phyloP scores from a whole-genome alignment of 768 basidiomycete genomes.

The Lyophyllum decastes region DNA sequence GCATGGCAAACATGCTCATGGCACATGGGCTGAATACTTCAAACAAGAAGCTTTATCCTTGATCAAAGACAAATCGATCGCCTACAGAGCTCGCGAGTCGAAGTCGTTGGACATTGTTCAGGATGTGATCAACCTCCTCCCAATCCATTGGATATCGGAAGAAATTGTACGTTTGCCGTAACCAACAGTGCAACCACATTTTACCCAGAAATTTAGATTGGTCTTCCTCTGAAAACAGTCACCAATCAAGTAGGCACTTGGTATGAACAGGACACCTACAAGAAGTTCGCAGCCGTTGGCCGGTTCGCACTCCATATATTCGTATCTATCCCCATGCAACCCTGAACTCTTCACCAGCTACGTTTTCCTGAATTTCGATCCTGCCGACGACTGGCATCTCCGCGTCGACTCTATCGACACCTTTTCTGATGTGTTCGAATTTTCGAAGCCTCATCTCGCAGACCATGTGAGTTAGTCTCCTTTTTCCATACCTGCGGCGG shows the following conservation, averaged over 20 bases:
- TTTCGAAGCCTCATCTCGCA: conserved; percentile 33
- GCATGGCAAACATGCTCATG: background rate
- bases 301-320: conserved; percentile 24
- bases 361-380: conserved; percentile 44
- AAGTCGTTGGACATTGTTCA: conserved; percentile 58
- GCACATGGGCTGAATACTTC: conserved; percentile 31
- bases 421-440: conserved; percentile 28
- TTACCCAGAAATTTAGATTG: conserved; percentile 31
- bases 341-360: conserved; percentile 32
- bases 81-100: conserved; percentile 21
- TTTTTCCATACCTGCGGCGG: background rate
- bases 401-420: conserved; percentile 38
- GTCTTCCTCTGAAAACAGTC: conserved; percentile 43
- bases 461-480: conserved; percentile 17
- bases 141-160: conserved; percentile 61
- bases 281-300: conserved; percentile 49
- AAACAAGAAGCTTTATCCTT: conserved; percentile 30
- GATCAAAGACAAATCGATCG: conserved; percentile 36
- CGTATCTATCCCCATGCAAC: background rate
- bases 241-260: conserved; percentile 30
- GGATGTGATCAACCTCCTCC: conserved; percentile 66
- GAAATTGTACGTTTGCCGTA: conserved; percentile 47
- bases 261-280: conserved; percentile 41
- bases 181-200: background rate
- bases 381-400: conserved; percentile 48